These are phyloP conservation scores for Neurospora sp. DNA, from an alignment of 495 filamentous ascomycete genomes.

Conservation along the genomic window DNA sequence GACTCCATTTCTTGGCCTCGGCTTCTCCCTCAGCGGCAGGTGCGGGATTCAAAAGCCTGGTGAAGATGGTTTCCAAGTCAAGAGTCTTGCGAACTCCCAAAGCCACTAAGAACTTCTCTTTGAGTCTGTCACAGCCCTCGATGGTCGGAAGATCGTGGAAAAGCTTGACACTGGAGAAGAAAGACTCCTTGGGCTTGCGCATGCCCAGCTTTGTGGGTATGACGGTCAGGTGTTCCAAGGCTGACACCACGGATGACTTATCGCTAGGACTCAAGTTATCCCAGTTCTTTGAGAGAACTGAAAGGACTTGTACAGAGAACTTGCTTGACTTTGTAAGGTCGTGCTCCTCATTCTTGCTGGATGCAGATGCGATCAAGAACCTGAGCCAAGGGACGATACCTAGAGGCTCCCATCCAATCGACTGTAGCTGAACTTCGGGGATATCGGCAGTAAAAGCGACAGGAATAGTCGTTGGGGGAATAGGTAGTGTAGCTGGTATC, in stretches of 20 bases:
- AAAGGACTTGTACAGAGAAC: conserved; percentile 71
- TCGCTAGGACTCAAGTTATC: conserved; percentile 56
- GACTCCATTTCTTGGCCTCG: conserved; percentile 66
- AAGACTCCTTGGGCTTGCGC: conserved; percentile 77
- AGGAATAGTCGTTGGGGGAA: conserved; percentile 75
- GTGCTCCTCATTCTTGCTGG: conserved; percentile 26
- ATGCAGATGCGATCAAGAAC: conserved; percentile 59
- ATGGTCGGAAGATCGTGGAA: conserved; percentile 89
- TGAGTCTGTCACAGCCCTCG: conserved; percentile 60
- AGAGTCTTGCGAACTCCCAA: conserved; percentile 83
- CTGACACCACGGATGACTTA: conserved; percentile 51
- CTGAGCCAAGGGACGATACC: conserved; percentile 73
- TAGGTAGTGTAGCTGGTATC: conserved; percentile 72
- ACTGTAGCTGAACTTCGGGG: conserved; percentile 52
- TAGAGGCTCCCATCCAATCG: conserved; percentile 74
- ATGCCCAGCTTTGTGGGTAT: conserved; percentile 90
- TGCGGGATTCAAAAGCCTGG: conserved; percentile 56
- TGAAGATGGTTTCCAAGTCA: conserved; percentile 87
- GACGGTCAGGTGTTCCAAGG: conserved; percentile 57
- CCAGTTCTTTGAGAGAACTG: conserved; percentile 79
- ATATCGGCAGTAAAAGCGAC: conserved; percentile 58
- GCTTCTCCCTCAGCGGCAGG: conserved; percentile 30
- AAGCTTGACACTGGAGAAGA: conserved; percentile 84
- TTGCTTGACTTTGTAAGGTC: conserved; percentile 58
- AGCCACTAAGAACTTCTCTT: conserved; percentile 76